These are phyloP conservation scores for Coemansia sp. DNA, from an alignment of 192 early-diverging fungal species.

Conservation along the genomic window DNA sequence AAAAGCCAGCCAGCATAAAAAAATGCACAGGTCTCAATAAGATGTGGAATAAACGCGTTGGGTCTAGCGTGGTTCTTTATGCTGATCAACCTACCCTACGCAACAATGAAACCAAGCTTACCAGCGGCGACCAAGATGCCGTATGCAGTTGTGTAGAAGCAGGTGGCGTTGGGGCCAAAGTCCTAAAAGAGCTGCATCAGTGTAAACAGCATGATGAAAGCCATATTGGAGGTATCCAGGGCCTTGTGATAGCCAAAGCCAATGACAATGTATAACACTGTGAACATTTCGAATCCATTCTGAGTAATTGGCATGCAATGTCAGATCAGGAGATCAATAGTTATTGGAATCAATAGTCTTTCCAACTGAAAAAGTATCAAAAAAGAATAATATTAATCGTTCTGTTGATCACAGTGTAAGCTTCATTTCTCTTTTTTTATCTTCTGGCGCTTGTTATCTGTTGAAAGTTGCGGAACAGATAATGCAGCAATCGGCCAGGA, in stretches of 20 bases:
- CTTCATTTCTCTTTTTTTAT: no score
- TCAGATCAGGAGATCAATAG: no score
- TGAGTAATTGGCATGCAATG: no score
- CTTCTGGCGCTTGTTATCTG: not conserved
- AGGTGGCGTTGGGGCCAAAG: conserved; percentile 12
- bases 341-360: no score
- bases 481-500: not conserved
- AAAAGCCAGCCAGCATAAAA: no score
- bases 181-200: conserved; percentile 17
- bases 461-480: not conserved
- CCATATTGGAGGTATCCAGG: conserved; percentile 48
- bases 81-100: conserved; percentile 60
- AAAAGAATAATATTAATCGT: no score
- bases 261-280: conserved; percentile 72
- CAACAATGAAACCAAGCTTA: conserved; percentile 73
- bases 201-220: conserved; percentile 64
- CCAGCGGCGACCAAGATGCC: conserved; percentile 78
- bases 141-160: conserved; percentile 71
- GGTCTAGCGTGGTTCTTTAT: no score
- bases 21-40: no score
- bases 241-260: conserved; percentile 69
- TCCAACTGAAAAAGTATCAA: no score
- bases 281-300: conserved; percentile 72
- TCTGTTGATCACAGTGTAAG: no score
- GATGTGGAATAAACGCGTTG: no score